These are phyloP conservation scores for Chytriomyces confervae DNA, from an alignment of 192 early-diverging fungal genomes.

Conservation along the genomic window DNA sequence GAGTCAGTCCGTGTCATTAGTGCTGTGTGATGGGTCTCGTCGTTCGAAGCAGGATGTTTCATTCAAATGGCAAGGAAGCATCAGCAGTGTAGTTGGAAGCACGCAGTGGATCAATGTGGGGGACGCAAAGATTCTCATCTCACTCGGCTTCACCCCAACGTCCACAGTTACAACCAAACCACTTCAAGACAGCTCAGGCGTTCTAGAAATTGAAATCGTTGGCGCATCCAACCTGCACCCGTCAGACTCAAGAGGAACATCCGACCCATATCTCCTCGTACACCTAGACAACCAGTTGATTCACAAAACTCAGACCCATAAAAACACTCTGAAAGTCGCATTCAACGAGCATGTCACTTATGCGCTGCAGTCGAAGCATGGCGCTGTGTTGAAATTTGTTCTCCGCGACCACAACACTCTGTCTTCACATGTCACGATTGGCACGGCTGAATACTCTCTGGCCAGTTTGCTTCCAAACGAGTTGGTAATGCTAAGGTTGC, in stretches of 20 bases:
- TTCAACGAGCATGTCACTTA: conserved; percentile 59
- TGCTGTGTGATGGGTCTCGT: not conserved
- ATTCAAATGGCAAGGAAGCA: not conserved
- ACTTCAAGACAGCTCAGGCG: too few species aligned
- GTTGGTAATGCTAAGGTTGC: conserved; percentile 5
- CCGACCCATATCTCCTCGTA: conserved; percentile 50
- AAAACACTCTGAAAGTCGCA: conserved; percentile 70
- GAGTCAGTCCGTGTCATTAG: conserved; percentile 6
- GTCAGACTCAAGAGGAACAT: conserved; percentile 54
- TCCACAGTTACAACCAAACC: too few species aligned
- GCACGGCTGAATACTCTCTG: conserved; percentile 43
- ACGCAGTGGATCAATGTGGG: too few species aligned
- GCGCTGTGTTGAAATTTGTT: conserved; percentile 48
- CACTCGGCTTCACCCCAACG: too few species aligned
- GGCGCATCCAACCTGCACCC: conserved; percentile 56
- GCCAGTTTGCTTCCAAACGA: conserved; percentile 37
- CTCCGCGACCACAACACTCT: conserved; percentile 86
- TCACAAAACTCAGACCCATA: conserved; percentile 72
- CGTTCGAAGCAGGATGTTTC: not conserved
- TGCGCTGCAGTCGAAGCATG: conserved; percentile 39
- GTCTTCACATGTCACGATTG: conserved; percentile 69
- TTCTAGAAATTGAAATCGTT: conserved; percentile 51
- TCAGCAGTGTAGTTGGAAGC: not conserved
- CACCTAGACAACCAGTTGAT: conserved; percentile 48
- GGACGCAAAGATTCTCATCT: too few species aligned